Evolutionary conservation across 1,139 yeast genomes (phyloP).

Genomic region (Pneumocystis oryctolagi): DNA sequence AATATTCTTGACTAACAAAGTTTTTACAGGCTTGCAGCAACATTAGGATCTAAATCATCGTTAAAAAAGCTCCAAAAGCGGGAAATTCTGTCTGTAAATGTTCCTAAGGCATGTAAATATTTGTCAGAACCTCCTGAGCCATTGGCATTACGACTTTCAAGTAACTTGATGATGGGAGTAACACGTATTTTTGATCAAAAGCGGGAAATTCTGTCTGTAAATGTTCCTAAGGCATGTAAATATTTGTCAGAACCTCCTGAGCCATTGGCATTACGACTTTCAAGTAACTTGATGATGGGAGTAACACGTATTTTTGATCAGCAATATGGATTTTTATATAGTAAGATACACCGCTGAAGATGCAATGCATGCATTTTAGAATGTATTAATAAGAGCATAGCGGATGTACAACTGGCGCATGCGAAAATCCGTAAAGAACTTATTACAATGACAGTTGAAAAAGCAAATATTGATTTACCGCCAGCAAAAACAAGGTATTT

Average conservation of each 20-base stretch:
- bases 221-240: constrained; percentile 17
- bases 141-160: constrained; percentile 32
- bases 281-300: constrained; percentile 43
- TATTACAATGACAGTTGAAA: neutral
- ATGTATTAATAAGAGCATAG: neutral
- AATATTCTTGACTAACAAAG: neutral
- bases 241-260: constrained; percentile 17
- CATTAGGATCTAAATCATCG: constrained; percentile 17
- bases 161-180: constrained; percentile 43
- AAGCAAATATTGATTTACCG: constrained; percentile 3
- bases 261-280: constrained; percentile 31
- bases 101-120: constrained; percentile 16
- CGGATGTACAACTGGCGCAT: constrained; percentile 10
- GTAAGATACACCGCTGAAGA: constrained; percentile 7
- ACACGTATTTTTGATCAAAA: constrained; percentile 40
- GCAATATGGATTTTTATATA: constrained; percentile 34
- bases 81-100: constrained; percentile 18
- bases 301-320: constrained; percentile 40
- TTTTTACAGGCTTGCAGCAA: constrained; percentile 17
- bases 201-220: constrained; percentile 17
- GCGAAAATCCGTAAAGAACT: constrained; percentile 6
- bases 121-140: constrained; percentile 19
- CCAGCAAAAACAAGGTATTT: neutral
- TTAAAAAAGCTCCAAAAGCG: constrained; percentile 15
- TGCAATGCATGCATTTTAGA: neutral